Conservation (phyloP, 305 asterid genomes). For the Fraxinus nigra region DNA sequence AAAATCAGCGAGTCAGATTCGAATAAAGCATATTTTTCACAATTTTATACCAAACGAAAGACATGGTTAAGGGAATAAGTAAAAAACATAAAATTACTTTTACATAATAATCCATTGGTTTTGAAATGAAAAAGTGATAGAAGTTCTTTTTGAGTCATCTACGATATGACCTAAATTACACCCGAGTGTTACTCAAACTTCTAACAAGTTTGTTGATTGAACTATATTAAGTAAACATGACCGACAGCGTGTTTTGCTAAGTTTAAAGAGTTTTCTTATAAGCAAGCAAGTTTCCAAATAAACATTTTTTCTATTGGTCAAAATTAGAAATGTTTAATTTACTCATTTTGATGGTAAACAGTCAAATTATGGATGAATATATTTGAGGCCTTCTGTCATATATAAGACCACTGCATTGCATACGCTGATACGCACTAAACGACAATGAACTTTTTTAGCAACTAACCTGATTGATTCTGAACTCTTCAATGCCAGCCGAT, state of each 20-base stretch:
- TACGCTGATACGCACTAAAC: background rate
- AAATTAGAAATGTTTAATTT: background rate
- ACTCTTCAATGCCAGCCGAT: slow-evolving; percentile 45
- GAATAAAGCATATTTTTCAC: background rate
- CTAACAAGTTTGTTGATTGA: background rate
- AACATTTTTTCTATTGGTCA: background rate
- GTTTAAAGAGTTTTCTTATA: background rate
- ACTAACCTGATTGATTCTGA: slow-evolving; percentile 67
- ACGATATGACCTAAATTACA: background rate
- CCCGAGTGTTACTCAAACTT: background rate
- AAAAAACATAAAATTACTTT: background rate
- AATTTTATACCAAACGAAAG: background rate
- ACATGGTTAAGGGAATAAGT: background rate
- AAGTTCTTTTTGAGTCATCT: background rate
- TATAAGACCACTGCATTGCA: background rate
- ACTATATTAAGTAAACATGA: background rate
- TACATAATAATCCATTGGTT: background rate
- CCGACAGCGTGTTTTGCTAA: background rate
- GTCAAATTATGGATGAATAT: background rate
- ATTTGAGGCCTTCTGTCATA: background rate
- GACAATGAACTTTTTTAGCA: background rate
- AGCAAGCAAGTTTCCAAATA: background rate
- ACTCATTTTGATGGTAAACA: background rate
- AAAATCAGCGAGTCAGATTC: background rate
- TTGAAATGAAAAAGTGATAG: background rate